Percentiles rank a stretch among this genome's conserved stretches.
phyloP scores from a whole-genome alignment of 257 asterid species.

The Ilex asprella region DNA sequence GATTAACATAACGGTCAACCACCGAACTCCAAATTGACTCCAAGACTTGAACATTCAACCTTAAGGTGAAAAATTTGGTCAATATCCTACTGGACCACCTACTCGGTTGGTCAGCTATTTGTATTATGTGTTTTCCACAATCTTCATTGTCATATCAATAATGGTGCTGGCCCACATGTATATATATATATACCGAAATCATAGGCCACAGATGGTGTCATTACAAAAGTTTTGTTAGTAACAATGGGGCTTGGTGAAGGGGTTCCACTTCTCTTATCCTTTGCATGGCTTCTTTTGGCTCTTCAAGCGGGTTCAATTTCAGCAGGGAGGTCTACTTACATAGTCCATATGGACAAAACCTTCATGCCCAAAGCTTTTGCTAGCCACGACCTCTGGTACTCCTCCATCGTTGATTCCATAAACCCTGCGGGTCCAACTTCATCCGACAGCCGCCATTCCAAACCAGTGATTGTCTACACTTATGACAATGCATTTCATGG shows the following conservation, averaged over 20 bases:
- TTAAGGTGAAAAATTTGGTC: too few species aligned
- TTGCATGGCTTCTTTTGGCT: background rate
- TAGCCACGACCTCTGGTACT: conserved; percentile 28
- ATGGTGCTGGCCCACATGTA: too few species aligned
- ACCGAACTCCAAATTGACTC: too few species aligned
- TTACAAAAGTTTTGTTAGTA: background rate
- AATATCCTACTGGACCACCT: background rate
- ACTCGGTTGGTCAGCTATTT: background rate
- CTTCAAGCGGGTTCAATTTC: conserved; percentile 4
- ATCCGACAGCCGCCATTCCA: background rate
- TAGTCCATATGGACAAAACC: conserved; percentile 41
- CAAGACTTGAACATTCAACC: too few species aligned
- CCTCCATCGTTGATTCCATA: conserved; percentile 18
- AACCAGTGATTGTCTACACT: conserved; percentile 20
- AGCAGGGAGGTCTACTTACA: conserved; percentile 23
- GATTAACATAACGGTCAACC: too few species aligned
- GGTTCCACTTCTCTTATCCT: conserved; percentile 11
- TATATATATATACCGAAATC: background rate
- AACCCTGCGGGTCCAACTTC: conserved; percentile 1
- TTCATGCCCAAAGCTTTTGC: conserved; percentile 31
- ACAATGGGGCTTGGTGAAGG: conserved; percentile 1
- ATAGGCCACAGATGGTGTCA: background rate
- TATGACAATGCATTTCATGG: conserved; percentile 41
- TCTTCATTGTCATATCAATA: background rate
- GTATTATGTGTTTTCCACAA: background rate